phyloP scores from a whole-genome alignment of 2,329 filamentous ascomycete genomes.

The Aspergillus versicolor region DNA sequence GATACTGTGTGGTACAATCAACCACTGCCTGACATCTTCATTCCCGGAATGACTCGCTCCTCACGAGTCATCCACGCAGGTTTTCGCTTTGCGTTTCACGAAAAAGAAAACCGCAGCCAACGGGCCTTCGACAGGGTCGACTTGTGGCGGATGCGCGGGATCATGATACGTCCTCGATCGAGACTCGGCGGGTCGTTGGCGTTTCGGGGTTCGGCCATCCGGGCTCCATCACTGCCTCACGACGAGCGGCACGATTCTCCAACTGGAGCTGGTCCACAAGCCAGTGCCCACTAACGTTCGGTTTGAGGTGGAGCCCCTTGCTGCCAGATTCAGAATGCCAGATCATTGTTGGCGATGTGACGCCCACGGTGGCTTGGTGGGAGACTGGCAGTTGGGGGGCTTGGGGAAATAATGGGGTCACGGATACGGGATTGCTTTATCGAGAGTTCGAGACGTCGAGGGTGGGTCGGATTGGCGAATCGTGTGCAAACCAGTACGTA shows the following conservation, averaged over 20 bases:
- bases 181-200: slow-evolving; percentile 6
- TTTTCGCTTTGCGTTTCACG: not conserved
- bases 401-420: no score
- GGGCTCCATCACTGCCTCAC: not conserved
- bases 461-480: slow-evolving; percentile 3
- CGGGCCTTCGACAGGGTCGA: not conserved
- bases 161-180: slow-evolving; percentile 3
- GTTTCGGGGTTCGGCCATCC: slow-evolving; percentile 7
- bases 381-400: not conserved
- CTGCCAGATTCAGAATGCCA: not conserved
- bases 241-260: not conserved
- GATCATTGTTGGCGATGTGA: not conserved
- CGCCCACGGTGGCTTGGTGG: not conserved
- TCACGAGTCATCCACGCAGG: not conserved
- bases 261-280: not conserved
- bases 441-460: not conserved
- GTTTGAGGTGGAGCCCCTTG: slow-evolving; percentile 4
- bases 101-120: not conserved
- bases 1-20: not conserved
- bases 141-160: slow-evolving; percentile 6
- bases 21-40: not conserved
- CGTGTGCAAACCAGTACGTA: not conserved
- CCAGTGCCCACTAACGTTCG: not conserved
- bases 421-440: not conserved
- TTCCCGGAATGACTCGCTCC: not conserved